Conservation (phyloP, 495 filamentous ascomycete species). For the Aspergillus cristatus region DNA sequence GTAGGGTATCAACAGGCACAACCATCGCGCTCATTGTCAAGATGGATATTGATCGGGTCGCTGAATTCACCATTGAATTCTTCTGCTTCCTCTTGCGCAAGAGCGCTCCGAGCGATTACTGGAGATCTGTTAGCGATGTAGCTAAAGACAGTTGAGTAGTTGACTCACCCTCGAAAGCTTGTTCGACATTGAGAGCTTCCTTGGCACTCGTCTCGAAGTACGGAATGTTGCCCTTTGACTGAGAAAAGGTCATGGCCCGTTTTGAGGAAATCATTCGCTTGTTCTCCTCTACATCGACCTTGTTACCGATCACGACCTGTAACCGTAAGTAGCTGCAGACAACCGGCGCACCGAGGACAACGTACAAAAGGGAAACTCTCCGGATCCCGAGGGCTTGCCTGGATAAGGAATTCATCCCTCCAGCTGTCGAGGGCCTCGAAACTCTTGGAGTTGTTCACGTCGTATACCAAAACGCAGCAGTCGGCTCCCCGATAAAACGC, state of each 20-base stretch:
- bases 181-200: conserved; percentile 96
- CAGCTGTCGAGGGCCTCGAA: conserved; percentile 98
- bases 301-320: conserved; percentile 91
- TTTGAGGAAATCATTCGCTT: conserved; percentile 94
- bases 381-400: conserved; percentile 90
- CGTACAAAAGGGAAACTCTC: conserved; percentile 97
- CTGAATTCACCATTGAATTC: conserved; percentile 88
- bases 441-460: conserved; percentile 98
- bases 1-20: conserved; percentile 67
- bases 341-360: conserved; percentile 3
- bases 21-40: conserved; percentile 82
- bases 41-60: conserved; percentile 94
- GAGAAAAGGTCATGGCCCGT: conserved; percentile 93
- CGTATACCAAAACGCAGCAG: conserved; percentile 97
- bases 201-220: conserved; percentile 99
- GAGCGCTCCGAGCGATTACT: conserved; percentile 96
- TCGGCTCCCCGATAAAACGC: conserved; percentile 98
- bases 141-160: neutral
- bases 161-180: conserved; percentile 85
- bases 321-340: neutral
- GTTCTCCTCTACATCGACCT: conserved; percentile 97
- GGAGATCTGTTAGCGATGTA: conserved; percentile 5
- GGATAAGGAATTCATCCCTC: conserved; percentile 97
- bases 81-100: conserved; percentile 93
- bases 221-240: conserved; percentile 92